Evolutionary conservation across 1,139 yeast genomes (phyloP), one percentile per base, ranked within the genome.

Genomic region (Groenewaldozyma sp.): DNA sequence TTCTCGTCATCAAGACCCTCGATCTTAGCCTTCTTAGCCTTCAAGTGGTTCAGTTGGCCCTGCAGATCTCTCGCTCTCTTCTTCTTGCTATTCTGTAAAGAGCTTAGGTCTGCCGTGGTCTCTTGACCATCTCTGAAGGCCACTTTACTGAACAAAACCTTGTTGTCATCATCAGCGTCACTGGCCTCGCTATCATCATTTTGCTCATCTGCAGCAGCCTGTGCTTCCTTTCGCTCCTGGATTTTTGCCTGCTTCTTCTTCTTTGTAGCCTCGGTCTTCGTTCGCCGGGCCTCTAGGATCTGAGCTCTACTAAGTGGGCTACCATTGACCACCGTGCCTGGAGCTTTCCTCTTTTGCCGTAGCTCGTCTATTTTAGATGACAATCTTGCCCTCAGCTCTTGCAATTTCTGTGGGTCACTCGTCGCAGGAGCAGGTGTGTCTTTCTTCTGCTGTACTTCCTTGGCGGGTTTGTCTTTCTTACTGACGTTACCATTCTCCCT

Each of bases 21-120:
- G 26, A 84, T 52, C 54, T 76, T 81, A 26, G 71, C 71, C 56
- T 82, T 82, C 62, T 83, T 83, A 46, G 73, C 73, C 56, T 87
- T 94, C 29, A 87, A 65, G 47, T 79, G 75, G 50, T 70, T 71
- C 49, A 91, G 68, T 62, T 91, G 97, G 1, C 91, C 95, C 49
- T 78, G 77, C 42, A 86, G 64, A 60, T 91, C 97, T 48, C 95
- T 76, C 3, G 95, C 94, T 0, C 95, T 95, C 60, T 82, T 83
- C 50, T 71, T 73, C 47, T 69, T 72, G 46, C 68, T 64, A 40
- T 73, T 79, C 53, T 91, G 74, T 31, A 83, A 56, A 37, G 71
- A 70, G 35, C 71, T 68, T 47, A 84, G 68, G 59, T 84, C 94
- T 2, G 91, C 77, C 2, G 93, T 81, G n/a, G 83, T 74, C 55